Conservation (phyloP, 345 rosid genomes). For the Trapa bicornis region DNA sequence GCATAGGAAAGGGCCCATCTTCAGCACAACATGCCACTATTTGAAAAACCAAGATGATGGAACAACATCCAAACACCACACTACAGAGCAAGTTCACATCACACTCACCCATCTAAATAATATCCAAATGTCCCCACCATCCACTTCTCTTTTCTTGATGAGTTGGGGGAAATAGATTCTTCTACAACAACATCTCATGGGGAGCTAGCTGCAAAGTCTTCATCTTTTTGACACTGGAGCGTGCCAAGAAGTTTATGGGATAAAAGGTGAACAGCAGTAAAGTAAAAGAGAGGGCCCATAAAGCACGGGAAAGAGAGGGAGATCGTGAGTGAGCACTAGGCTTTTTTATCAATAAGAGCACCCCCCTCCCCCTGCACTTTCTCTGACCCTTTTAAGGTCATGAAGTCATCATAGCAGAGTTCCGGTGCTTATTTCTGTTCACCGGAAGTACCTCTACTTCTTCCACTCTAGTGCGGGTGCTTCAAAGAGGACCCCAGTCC, state of each 20-base stretch:
- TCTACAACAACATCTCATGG: background rate
- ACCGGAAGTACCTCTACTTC: background rate
- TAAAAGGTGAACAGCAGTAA: too few species aligned
- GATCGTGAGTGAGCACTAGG: background rate
- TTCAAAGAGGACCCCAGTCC: background rate
- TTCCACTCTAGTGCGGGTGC: background rate
- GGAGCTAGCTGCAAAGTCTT: conserved; percentile 2
- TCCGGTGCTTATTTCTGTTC: background rate
- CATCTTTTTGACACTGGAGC: background rate
- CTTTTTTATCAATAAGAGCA: background rate
- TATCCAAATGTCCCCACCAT: background rate
- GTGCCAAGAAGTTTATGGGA: too few species aligned
- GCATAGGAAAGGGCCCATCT: background rate
- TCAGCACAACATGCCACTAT: background rate
- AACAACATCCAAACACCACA: background rate
- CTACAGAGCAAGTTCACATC: background rate
- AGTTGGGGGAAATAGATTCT: too few species aligned
- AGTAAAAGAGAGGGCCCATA: background rate
- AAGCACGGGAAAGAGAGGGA: background rate
- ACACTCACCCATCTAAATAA: background rate
- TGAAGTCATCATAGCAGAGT: background rate
- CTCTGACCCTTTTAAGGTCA: background rate
- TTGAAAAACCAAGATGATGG: too few species aligned
- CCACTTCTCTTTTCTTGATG: background rate
- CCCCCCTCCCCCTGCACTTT: background rate